These are phyloP conservation scores for Sphagnurus paluster DNA, from an alignment of 1,284 basidiomycete genomes.

Conservation along the genomic window DNA sequence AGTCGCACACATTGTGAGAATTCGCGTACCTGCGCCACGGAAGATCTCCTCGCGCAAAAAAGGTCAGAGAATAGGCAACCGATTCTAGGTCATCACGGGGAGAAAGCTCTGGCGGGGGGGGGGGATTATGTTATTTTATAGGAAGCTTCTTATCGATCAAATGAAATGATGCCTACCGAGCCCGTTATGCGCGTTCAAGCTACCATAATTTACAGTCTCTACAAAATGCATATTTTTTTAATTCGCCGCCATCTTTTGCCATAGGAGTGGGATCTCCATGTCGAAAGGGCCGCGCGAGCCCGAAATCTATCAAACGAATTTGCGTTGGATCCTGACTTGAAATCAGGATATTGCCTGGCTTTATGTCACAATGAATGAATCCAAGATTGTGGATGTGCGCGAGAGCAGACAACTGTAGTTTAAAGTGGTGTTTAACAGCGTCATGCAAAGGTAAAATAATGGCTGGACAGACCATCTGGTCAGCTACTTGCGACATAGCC, in stretches of 20 bases:
- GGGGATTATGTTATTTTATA: not conserved
- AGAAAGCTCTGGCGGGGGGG: constrained; percentile 3
- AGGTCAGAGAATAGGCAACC: constrained; percentile 13
- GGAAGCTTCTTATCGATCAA: too few relatives aligned
- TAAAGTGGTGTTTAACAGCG: not conserved
- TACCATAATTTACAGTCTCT: not conserved
- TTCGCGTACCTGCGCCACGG: too few relatives aligned
- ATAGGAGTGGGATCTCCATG: not conserved
- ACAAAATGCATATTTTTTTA: too few relatives aligned
- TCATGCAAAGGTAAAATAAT: not conserved
- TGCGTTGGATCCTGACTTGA: not conserved
- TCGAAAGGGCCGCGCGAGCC: not conserved
- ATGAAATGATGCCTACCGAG: not conserved
- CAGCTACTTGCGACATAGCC: not conserved
- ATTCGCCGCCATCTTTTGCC: too few relatives aligned
- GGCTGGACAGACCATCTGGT: not conserved
- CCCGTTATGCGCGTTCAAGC: not conserved
- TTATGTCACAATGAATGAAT: constrained; percentile 18
- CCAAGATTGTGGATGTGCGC: constrained; percentile 10
- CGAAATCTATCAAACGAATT: constrained; percentile 17
- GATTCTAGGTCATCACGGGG: constrained; percentile 19
- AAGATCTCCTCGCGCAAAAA: constrained; percentile 11
- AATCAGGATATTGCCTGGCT: constrained; percentile 15
- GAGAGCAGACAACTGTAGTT: constrained; percentile 10
- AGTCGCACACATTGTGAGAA: too few relatives aligned